Conservation (phyloP, 2,329 filamentous ascomycete genomes). For the Gyromitra esculenta region DNA sequence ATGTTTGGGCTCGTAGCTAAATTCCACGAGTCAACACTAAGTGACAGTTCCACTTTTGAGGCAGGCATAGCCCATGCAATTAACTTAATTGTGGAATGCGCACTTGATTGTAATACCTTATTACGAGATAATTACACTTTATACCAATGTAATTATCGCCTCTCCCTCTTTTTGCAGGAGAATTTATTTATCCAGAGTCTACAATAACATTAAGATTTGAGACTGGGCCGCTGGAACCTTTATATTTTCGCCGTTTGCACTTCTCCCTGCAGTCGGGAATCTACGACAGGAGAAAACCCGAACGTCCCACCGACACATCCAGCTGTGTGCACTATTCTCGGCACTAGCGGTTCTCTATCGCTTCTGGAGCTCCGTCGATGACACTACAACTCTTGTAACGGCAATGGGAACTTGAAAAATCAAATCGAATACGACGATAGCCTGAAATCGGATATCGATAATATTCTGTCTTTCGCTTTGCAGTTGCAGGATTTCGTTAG, state of each 20-base stretch:
- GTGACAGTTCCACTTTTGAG: no score
- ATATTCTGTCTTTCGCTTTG: constrained; percentile 65
- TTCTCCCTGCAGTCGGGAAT: constrained; percentile 68
- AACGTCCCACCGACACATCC: constrained; percentile 62
- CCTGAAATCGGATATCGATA: constrained; percentile 53
- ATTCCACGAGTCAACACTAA: no score
- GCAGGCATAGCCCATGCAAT: no score
- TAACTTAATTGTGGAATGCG: no score
- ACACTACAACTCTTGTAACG: constrained; percentile 64
- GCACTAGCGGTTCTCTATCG: constrained; percentile 65
- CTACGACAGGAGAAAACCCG: constrained; percentile 70
- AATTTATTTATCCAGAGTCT: no score
- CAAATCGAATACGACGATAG: constrained; percentile 58
- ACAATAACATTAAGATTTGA: constrained; percentile 67
- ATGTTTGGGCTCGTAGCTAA: no score
- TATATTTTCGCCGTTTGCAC: constrained; percentile 66
- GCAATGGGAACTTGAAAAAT: constrained; percentile 59
- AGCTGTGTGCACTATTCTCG: constrained; percentile 68
- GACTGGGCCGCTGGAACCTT: constrained; percentile 69
- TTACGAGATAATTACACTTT: no score
- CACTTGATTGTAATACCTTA: no score
- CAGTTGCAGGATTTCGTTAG: constrained; percentile 66
- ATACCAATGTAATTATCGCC: no score
- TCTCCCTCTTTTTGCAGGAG: no score
- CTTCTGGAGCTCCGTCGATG: constrained; percentile 67